Conservation (phyloP, 495 filamentous ascomycete genomes). For the Collariella sp. region DNA sequence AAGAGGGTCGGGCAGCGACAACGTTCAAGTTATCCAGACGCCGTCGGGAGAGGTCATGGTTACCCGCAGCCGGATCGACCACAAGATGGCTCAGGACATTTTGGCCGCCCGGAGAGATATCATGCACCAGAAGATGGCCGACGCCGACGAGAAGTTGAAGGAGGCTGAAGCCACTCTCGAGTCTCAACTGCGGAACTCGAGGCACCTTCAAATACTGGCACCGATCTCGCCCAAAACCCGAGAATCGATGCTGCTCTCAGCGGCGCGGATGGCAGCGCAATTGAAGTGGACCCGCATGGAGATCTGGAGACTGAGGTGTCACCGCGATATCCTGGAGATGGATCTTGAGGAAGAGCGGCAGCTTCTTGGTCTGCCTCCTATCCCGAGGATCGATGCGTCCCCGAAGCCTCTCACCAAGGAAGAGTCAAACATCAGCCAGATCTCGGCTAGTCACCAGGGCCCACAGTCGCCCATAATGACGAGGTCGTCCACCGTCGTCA, state of each 20-base stretch:
- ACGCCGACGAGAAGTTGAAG: conserved; percentile 73
- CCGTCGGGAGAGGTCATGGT: conserved; percentile 62
- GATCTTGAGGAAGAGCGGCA: conserved; percentile 73
- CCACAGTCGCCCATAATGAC: conserved; percentile 26
- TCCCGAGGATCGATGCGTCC: conserved; percentile 15
- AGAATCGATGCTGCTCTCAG: conserved; percentile 76
- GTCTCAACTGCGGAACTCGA: conserved; percentile 76
- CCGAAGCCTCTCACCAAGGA: conserved; percentile 21
- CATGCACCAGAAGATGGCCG: conserved; percentile 72
- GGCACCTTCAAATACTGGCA: conserved; percentile 80
- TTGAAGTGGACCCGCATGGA: conserved; percentile 89
- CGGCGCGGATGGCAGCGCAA: conserved; percentile 77
- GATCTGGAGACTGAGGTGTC: conserved; percentile 85
- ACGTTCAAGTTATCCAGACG: conserved; percentile 53
- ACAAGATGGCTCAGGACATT: conserved; percentile 75
- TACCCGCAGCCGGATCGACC: conserved; percentile 60
- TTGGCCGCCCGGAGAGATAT: conserved; percentile 68
- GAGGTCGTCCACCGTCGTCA: conserved; percentile 21
- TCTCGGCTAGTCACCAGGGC: conserved; percentile 20
- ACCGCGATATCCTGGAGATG: conserved; percentile 75
- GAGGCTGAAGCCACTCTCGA: conserved; percentile 70
- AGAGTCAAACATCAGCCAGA: conserved; percentile 22
- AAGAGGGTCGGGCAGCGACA: conserved; percentile 52
- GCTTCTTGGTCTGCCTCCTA: conserved; percentile 26
- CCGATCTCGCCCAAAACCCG: conserved; percentile 80